These are phyloP conservation scores for Xylaria sp. DNA, from an alignment of 2,329 filamentous ascomycete genomes.

Conservation along the genomic window DNA sequence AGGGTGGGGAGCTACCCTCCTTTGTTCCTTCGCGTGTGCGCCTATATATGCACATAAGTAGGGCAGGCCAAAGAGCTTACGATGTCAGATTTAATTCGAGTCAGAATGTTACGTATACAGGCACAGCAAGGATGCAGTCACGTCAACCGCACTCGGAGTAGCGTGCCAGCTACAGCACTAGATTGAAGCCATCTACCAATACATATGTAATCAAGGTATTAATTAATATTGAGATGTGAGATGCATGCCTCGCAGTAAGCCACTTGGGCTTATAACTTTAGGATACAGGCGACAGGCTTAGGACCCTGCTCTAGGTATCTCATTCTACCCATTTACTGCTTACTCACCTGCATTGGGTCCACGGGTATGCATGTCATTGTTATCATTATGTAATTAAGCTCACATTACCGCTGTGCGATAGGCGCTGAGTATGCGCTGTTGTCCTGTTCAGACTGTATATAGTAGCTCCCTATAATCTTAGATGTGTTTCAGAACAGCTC, in stretches of 20 bases:
- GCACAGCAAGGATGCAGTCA: slow-evolving; percentile 18
- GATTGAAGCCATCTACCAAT: no score
- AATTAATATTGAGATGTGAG: no score
- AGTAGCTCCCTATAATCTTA: neutral
- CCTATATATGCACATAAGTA: neutral
- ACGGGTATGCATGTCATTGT: neutral
- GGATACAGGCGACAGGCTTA: no score
- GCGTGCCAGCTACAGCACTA: slow-evolving; percentile 5
- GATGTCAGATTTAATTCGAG: neutral
- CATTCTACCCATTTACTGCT: neutral
- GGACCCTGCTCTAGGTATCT: no score
- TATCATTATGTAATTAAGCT: neutral
- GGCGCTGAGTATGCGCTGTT: no score
- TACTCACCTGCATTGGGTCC: neutral
- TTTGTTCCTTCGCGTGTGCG: slow-evolving; percentile 1
- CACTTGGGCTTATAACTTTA: neutral
- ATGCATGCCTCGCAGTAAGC: neutral
- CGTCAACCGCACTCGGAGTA: slow-evolving; percentile 24
- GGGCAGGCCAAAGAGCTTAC: neutral
- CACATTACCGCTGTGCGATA: no score
- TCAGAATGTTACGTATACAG: neutral
- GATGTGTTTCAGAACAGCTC: neutral
- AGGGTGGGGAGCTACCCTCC: slow-evolving; percentile 5
- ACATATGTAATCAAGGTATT: no score
- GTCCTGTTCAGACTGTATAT: no score